phyloP scores from a whole-genome alignment of 495 filamentous ascomycete species.

The Entonaema liquescens region DNA sequence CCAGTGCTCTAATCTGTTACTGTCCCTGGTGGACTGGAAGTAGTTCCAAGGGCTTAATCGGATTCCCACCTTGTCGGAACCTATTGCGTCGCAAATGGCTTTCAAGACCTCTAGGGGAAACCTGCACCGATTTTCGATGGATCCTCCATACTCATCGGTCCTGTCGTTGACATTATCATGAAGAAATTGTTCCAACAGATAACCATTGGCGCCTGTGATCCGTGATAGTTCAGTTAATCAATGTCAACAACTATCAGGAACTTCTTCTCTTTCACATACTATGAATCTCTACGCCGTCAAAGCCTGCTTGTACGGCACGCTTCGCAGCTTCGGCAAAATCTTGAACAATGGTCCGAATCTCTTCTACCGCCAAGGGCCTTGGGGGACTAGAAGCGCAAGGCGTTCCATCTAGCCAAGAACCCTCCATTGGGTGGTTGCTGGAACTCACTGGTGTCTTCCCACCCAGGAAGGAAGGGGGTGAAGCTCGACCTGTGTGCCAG shows the following conservation, averaged over 20 bases:
- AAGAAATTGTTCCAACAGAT: conserved; percentile 71
- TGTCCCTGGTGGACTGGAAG: conserved; percentile 68
- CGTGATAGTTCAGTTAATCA: conserved; percentile 53
- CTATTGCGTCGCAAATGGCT: conserved; percentile 66
- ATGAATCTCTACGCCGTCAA: conserved; percentile 78
- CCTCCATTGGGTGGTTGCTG: conserved; percentile 38
- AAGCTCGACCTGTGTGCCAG: conserved; percentile 69
- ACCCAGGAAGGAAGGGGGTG: conserved; percentile 52
- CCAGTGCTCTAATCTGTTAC: conserved; percentile 66
- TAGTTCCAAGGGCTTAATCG: conserved; percentile 68
- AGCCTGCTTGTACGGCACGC: conserved; percentile 70
- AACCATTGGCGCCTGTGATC: conserved; percentile 67
- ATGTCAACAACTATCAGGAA: conserved; percentile 35
- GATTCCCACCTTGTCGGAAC: conserved; percentile 64
- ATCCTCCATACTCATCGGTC: conserved; percentile 68
- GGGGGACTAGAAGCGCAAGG: conserved; percentile 58
- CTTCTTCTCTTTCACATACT: conserved; percentile 65
- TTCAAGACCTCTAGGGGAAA: conserved; percentile 65
- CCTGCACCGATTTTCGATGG: conserved; percentile 65
- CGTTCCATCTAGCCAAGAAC: conserved; percentile 37
- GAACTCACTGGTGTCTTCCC: conserved; percentile 49
- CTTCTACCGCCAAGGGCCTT: conserved; percentile 57
- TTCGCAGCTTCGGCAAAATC: conserved; percentile 67
- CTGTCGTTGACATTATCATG: conserved; percentile 66
- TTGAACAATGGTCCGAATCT: conserved; percentile 61